Evolutionary conservation across 441 rosid species (phyloP), one percentile per base, ranked within the genome.

Genomic region (Gossypium lobatum): DNA sequence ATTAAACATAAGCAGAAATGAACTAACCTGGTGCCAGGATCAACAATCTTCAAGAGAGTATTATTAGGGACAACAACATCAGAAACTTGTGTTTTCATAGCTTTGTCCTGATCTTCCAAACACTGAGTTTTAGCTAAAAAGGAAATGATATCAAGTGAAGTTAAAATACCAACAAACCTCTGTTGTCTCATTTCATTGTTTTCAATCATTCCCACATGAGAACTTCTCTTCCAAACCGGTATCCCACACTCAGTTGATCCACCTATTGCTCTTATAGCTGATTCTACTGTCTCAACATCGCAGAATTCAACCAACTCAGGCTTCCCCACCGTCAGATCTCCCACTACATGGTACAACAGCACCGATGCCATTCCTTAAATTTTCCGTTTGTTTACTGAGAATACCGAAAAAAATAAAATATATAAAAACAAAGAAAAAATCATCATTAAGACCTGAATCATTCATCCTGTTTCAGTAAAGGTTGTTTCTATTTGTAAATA

Each of bases 291-390:
- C 85, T 90, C 97, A 1, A 90, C 85, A 82, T 95, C 98, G 46
- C 68, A 77, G 72, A 95, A 93, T 80, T 95, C 99, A 13, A 83
- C 87, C 81, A 93, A 78, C 81, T 93, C 99, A 16, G 98, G 99
- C 87, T 95, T 95, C 74, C 98, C 99, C 71, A 95, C 98, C 31
- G 98, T 95, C 76, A 95, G 89, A 90, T 95, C 99, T 14, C 99
- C 99, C 48, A 91, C 98, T 55, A 93, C 97, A 73, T 95, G 99
- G 69, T 95, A 88, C 39, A 95, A 64, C 64, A 95, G 91, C 79
- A 95, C 95, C 5, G 98, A 95, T 4, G 93, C 97, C 98, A 95
- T 95, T 10, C 37, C 71, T 67, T 1, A 25, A 75, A 77, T 0
- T 54, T 71, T 9, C 71, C 14, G 57, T 6, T 31, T 64, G 26